These are phyloP conservation scores for Pythium angustatum DNA, from an alignment of 352 stramenopile genomes.

Conservation along the genomic window DNA sequence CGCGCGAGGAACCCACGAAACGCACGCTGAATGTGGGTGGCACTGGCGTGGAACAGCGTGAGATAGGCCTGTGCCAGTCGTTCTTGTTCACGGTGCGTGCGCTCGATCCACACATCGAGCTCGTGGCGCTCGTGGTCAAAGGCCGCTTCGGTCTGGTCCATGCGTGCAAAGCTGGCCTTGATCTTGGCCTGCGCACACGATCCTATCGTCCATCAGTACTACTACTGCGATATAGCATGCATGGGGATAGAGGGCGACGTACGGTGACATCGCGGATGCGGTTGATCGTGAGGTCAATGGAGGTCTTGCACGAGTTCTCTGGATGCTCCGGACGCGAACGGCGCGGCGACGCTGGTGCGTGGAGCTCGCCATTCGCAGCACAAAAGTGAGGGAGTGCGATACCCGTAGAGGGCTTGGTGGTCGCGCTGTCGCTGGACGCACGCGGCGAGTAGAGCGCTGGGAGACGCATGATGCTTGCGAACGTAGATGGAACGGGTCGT, in stretches of 20 bases:
- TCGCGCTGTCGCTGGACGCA: background rate
- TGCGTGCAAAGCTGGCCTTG: constrained; percentile 17
- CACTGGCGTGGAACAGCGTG: constrained; percentile 18
- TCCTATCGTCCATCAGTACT: background rate
- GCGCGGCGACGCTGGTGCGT: background rate
- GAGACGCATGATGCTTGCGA: background rate
- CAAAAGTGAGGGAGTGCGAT: constrained; percentile 2
- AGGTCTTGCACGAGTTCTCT: background rate
- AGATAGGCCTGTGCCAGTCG: constrained; percentile 10
- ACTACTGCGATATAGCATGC: background rate
- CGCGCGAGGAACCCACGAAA: constrained; percentile 85
- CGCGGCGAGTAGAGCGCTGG: background rate
- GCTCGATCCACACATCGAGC: constrained; percentile 8
- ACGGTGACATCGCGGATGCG: constrained; percentile 22
- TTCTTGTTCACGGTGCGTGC: constrained; percentile 20
- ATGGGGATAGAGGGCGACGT: background rate
- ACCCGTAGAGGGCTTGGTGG: background rate
- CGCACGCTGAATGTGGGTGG: constrained; percentile 76
- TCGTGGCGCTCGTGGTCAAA: constrained; percentile 18
- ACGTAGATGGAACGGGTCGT: background rate
- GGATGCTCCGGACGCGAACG: background rate
- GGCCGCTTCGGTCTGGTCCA: constrained; percentile 27
- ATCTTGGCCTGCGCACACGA: constrained; percentile 15
- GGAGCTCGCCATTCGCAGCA: constrained; percentile 1
- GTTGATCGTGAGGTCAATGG: constrained; percentile 19